Evolutionary conservation across 2,329 filamentous ascomycete genomes (phyloP).

Genomic region (Epichloe gansuensis): DNA sequence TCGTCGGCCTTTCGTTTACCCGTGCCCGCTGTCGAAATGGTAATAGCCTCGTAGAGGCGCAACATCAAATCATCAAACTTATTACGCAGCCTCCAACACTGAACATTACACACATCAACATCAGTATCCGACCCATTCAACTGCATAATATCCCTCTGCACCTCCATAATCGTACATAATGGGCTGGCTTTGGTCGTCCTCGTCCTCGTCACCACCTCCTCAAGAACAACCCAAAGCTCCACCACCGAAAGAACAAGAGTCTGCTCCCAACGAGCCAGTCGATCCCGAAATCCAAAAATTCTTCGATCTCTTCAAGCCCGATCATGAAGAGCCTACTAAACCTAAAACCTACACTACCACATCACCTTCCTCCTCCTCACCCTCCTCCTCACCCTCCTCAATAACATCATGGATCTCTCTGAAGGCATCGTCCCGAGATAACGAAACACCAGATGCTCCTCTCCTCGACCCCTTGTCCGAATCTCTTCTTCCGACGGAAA

Average conservation of each 20-base stretch:
- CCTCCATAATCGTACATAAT: slow-evolving; percentile 23
- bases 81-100: too few species aligned
- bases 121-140: background rate
- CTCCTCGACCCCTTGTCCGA: slow-evolving; percentile 41
- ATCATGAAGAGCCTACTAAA: slow-evolving; percentile 16
- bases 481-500: slow-evolving; percentile 61
- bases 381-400: slow-evolving; percentile 19
- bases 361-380: slow-evolving; percentile 18
- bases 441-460: slow-evolving; percentile 12
- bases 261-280: slow-evolving; percentile 16
- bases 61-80: too few species aligned
- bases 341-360: slow-evolving; percentile 9
- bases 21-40: background rate
- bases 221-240: slow-evolving; percentile 11
- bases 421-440: slow-evolving; percentile 17
- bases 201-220: slow-evolving; percentile 15
- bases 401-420: slow-evolving; percentile 23
- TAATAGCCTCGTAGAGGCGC: background rate
- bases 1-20: slow-evolving; percentile 2
- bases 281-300: slow-evolving; percentile 44
- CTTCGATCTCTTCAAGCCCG: slow-evolving; percentile 30
- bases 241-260: slow-evolving; percentile 10
- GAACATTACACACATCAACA: too few species aligned
- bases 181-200: slow-evolving; percentile 49
- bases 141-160: background rate